Evolutionary conservation across 169 alveolate genomes (phyloP), one percentile per base, ranked within the genome.

Genomic region (Cytauxzoon felis): DNA sequence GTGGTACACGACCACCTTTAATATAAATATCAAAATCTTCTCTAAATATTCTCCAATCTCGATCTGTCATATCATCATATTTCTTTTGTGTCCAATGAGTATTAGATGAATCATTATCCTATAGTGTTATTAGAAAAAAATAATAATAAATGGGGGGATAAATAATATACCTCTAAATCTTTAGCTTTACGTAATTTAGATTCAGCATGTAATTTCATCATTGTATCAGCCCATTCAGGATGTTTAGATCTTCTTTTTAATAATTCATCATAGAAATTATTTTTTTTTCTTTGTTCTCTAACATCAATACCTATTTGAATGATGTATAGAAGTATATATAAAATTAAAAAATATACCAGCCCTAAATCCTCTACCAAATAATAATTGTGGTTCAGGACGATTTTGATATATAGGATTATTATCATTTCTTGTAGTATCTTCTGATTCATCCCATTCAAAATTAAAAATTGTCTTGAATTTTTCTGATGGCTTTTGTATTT

Each of bases 41-140:
- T 76, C 98, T 81, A 78, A 96, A 94, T 34, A 96, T 96, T 45
- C 94, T 81, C 99, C 98, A 96, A 71, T 95, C 99, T 56, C 99
- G 83, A 45, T 91, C 96, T 6, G 93, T 86, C 98, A 96, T 92
- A 38, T 90, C 91, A 19, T 57, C 88, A 26, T 83, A 49, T 50
- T 73, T 71, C 83, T 93, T 92, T 64, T 88, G 78, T n/a, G 92
- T 80, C 97, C 95, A 89, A 59, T 90, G 95, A n/a, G 87, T 88
- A 54, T 70, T 43, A n/a, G 40, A 40, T 2, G 45, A 59, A 5
- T 78, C 90, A 38, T 24, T 19, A 21, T 66, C 73, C 45, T 54
- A 54, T 13, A 24, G 53, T 64, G n/a, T 76, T 53, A n/a, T 64
- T 60, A 36, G 58, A 45, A 40, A 57, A 58, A 0, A 76, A 42